Percentiles rank a stretch among this genome's conserved stretches.
These are phyloP conservation scores for Symbiodinium natans DNA, from an alignment of 73 alveolate species.

Conservation along the genomic window DNA sequence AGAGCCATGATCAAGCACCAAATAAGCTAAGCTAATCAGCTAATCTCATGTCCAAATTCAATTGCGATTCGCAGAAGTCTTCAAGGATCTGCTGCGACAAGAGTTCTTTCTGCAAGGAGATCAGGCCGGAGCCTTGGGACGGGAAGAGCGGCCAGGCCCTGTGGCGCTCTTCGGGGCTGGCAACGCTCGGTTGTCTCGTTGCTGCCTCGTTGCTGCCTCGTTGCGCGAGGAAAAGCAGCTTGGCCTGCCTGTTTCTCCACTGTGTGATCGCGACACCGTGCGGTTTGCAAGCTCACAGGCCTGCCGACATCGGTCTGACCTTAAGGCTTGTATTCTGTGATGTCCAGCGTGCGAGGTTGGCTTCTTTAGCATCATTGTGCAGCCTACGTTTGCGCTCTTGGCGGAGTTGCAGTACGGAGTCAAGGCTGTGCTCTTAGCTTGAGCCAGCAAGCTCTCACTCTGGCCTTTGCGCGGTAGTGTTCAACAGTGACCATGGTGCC, in stretches of 20 bases:
- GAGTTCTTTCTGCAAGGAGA: conserved; percentile 89
- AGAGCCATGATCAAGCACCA: too few relatives aligned
- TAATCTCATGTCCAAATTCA: too few relatives aligned
- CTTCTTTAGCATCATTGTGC: conserved; percentile 82
- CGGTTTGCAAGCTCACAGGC: conserved; percentile 93
- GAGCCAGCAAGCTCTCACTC: too few relatives aligned
- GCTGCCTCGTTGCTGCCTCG: neutral
- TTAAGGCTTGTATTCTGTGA: neutral
- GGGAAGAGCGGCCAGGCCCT: too few relatives aligned
- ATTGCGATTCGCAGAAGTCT: too few relatives aligned
- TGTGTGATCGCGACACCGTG: conserved; percentile 87
- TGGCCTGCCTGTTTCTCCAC: conserved; percentile 91
- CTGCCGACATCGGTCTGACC: neutral
- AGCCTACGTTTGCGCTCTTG: conserved; percentile 83
- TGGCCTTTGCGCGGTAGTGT: too few relatives aligned
- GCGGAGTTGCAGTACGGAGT: conserved; percentile 67
- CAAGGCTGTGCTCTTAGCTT: neutral
- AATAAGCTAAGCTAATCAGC: too few relatives aligned
- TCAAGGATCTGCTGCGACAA: conserved; percentile 80
- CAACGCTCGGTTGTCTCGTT: neutral
- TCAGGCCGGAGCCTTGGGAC: conserved; percentile 12
- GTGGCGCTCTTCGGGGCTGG: too few relatives aligned
- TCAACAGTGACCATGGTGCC: neutral
- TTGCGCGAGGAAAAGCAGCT: conserved; percentile 56
- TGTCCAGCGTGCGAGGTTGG: conserved; percentile 33